phyloP scores from a whole-genome alignment of 805 yeast genomes.

The Yarrowia phangngaensis region DNA sequence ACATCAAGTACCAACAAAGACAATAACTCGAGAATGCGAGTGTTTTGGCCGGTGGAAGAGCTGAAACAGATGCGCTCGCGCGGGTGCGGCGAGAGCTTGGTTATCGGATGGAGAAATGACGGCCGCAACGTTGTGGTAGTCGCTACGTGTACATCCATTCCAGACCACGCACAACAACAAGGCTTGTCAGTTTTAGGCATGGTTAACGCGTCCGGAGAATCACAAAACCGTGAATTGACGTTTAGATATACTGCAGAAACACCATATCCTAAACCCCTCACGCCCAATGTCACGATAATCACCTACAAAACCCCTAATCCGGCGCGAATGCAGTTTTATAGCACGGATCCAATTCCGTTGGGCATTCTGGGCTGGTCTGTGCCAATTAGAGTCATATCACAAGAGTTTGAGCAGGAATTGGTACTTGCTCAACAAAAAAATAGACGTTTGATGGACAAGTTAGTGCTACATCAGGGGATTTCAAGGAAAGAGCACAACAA shows the following conservation, averaged over 20 bases:
- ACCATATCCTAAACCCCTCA: constrained; percentile 9
- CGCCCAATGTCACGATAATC: constrained; percentile 40
- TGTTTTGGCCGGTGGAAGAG: constrained; percentile 40
- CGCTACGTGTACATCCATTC: background rate
- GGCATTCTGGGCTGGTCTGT: constrained; percentile 43
- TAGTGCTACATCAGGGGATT: constrained; percentile 31
- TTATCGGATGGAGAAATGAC: constrained; percentile 35
- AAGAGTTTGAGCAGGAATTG: constrained; percentile 37
- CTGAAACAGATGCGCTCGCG: constrained; percentile 29
- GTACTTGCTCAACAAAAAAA: constrained; percentile 30
- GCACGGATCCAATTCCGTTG: constrained; percentile 67
- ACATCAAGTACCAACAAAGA: too few species aligned
- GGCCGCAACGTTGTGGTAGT: constrained; percentile 27
- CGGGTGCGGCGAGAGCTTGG: constrained; percentile 29
- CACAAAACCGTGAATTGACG: background rate
- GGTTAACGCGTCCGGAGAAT: too few species aligned
- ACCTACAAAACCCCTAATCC: constrained; percentile 71
- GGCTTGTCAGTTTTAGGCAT: constrained; percentile 4
- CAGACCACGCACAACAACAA: background rate
- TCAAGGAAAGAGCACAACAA: constrained; percentile 3
- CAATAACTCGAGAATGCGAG: constrained; percentile 29
- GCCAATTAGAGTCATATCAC: constrained; percentile 33
- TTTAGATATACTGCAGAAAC: background rate
- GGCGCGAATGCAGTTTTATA: constrained; percentile 67
- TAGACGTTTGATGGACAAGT: constrained; percentile 30